Evolutionary conservation across 208 protist species (phyloP).

Genomic region (Leishmania major): DNA sequence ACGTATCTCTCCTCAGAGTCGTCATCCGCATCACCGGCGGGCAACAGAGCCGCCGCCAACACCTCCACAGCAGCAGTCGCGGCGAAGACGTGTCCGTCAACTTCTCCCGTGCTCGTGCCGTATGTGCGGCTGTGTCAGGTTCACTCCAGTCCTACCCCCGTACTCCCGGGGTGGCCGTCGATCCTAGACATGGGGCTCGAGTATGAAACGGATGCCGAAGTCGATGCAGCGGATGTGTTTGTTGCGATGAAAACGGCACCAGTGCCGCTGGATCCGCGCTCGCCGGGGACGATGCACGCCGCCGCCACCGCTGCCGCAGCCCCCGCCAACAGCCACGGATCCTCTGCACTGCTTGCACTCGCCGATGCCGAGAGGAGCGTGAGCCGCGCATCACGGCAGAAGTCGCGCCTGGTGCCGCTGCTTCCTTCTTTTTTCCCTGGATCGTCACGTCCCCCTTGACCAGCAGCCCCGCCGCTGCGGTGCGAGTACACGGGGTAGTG

Average conservation of each 20-base stretch:
- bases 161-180: neutral
- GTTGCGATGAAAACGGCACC: neutral
- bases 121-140: neutral
- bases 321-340: neutral
- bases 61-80: neutral
- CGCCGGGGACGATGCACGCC: neutral
- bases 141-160: neutral
- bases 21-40: neutral
- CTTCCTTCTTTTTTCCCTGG: neutral
- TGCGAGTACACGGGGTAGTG: neutral
- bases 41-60: neutral
- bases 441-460: neutral
- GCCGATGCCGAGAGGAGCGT: neutral
- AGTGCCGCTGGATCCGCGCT: neutral
- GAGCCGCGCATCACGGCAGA: neutral
- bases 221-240: neutral
- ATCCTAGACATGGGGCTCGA: neutral
- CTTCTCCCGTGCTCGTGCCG: neutral
- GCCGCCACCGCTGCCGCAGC: neutral
- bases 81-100: neutral
- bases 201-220: neutral
- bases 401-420: no score
- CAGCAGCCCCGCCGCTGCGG: neutral
- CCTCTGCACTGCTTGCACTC: neutral
- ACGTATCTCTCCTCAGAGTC: neutral